Conservation (phyloP, 108 stramenopile genomes). For the Bacterosira constricta region DNA sequence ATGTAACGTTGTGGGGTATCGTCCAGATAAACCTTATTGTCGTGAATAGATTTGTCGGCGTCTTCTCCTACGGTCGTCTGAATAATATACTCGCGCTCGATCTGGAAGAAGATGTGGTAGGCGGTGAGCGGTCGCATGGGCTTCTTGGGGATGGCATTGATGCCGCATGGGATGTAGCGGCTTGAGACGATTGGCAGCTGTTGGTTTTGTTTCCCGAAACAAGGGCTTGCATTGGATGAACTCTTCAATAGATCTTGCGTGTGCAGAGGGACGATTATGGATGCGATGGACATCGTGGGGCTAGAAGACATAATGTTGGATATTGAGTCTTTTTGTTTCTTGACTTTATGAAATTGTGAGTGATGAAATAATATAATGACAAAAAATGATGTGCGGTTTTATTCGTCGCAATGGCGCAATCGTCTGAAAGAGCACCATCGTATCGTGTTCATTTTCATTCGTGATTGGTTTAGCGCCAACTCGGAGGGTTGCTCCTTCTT, state of each 20-base stretch:
- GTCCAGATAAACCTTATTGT: slow-evolving; percentile 16
- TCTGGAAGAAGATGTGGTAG: slow-evolving; percentile 54
- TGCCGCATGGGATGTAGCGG: not conserved
- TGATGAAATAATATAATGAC: too few relatives aligned
- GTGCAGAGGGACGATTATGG: not conserved
- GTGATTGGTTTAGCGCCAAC: too few relatives aligned
- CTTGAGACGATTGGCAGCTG: not conserved
- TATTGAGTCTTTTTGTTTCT: not conserved
- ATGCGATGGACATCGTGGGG: not conserved
- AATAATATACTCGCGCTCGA: slow-evolving; percentile 50
- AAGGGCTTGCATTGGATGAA: not conserved
- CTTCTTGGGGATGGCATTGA: slow-evolving; percentile 27
- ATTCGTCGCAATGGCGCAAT: too few relatives aligned
- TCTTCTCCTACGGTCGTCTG: slow-evolving; percentile 26
- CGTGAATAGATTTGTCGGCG: slow-evolving; percentile 9
- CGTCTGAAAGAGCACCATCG: too few relatives aligned
- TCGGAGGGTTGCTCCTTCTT: too few relatives aligned
- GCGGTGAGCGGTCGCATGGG: slow-evolving; percentile 52
- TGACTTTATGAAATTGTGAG: not conserved
- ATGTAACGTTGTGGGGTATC: slow-evolving; percentile 37
- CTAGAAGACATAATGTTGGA: not conserved
- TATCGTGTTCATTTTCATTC: too few relatives aligned
- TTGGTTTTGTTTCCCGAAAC: not conserved
- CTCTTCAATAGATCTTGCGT: not conserved
- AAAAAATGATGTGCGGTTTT: too few relatives aligned